These are phyloP conservation scores for Hygrophila difformis DNA, from an alignment of 257 asterid species.

Conservation along the genomic window DNA sequence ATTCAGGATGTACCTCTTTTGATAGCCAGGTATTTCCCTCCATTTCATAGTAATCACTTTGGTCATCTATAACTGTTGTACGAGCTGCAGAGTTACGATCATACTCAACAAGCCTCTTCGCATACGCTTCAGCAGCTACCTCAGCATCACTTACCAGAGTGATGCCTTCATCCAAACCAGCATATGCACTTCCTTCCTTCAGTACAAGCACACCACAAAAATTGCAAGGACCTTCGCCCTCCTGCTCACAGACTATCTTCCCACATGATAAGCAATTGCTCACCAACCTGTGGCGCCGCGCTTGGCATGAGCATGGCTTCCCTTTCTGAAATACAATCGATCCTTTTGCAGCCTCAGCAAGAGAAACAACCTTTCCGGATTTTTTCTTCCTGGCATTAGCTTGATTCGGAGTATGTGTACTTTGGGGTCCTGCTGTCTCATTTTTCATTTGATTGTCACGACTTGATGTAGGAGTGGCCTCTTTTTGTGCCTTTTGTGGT, in stretches of 20 bases:
- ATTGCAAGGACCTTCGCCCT: conserved; percentile 92
- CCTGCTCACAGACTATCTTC: conserved; percentile 94
- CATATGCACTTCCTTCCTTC: conserved; percentile 79
- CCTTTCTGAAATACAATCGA: conserved; percentile 87
- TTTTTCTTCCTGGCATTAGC: conserved; percentile 65
- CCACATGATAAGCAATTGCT: conserved; percentile 96
- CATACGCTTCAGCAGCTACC: conserved; percentile 80
- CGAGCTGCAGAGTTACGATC: conserved; percentile 98
- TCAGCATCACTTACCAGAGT: conserved; percentile 52
- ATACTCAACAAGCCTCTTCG: conserved; percentile 92
- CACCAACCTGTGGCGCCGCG: conserved; percentile 68
- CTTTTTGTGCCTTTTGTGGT: conserved; percentile 52
- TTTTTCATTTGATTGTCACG: conserved; percentile 27
- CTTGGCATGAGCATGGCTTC: conserved; percentile 93
- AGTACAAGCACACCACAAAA: conserved; percentile 92
- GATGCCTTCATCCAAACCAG: conserved; percentile 64
- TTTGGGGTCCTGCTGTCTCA: conserved; percentile 32
- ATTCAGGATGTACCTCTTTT: conserved; percentile 42
- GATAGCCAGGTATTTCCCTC: conserved; percentile 87
- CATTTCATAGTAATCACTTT: conserved; percentile 87
- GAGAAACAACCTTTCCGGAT: conserved; percentile 70
- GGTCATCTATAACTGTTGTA: conserved; percentile 93
- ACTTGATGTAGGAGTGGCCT: conserved; percentile 28
- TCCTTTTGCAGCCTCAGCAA: conserved; percentile 93
- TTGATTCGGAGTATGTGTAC: conserved; percentile 25